A percentile compares a stretch with the other conserved stretches of the same genome.
Conservation (phyloP, 192 early-diverging fungal species). For the Linnemannia zychae region DNA sequence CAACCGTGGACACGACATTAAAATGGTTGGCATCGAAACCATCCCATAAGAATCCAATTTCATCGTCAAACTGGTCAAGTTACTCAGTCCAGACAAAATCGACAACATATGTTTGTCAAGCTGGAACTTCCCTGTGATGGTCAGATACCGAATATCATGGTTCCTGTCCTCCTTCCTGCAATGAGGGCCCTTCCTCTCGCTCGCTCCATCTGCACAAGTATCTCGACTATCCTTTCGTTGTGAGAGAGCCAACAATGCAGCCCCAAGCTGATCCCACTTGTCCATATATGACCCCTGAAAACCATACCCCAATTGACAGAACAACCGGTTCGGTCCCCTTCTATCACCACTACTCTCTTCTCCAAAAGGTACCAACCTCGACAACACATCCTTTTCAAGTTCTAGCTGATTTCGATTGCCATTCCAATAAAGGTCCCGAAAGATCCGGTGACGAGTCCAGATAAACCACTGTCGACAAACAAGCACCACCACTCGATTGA, state of each 20-base stretch:
- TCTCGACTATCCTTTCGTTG: neutral
- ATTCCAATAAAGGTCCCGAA: conserved; percentile 2
- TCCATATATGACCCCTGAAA: neutral
- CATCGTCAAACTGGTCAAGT: neutral
- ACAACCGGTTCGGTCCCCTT: neutral
- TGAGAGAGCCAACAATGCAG: neutral
- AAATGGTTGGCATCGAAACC: neutral
- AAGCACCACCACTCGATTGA: neutral
- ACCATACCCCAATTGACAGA: neutral
- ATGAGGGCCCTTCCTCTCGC: neutral
- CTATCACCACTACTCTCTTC: too few species aligned
- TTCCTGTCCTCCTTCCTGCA: neutral
- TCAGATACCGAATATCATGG: neutral
- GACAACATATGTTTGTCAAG: neutral
- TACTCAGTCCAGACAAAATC: neutral
- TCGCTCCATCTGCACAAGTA: neutral
- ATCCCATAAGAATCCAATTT: neutral
- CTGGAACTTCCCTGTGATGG: neutral
- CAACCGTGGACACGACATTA: neutral
- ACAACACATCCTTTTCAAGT: neutral
- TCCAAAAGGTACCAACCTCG: neutral
- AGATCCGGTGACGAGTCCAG: neutral
- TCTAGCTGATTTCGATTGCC: neutral
- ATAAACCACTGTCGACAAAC: neutral
- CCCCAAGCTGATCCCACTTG: neutral